phyloP scores from a whole-genome alignment of 2,329 filamentous ascomycete species.

The Cladophialophora chaetospira region DNA sequence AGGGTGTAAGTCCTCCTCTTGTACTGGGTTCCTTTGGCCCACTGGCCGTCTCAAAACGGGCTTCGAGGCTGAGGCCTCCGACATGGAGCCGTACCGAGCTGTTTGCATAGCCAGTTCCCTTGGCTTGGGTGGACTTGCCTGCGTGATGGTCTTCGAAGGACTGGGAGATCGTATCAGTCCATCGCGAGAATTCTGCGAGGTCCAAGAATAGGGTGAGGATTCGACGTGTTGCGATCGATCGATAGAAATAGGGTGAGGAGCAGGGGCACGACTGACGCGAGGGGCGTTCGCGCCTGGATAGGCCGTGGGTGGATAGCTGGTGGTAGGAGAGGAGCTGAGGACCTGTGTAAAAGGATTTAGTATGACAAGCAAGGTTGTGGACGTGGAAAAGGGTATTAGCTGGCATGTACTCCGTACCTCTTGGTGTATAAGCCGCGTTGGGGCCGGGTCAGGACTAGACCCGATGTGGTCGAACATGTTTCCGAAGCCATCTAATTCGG shows the following conservation, averaged over 20 bases:
- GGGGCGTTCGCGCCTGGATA: constrained; percentile 12
- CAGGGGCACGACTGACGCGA: constrained; percentile 26
- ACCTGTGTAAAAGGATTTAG: constrained; percentile 23
- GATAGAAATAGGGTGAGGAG: constrained; percentile 48
- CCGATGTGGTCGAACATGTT: constrained; percentile 55
- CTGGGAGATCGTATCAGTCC: constrained; percentile 47
- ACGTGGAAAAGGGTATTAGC: constrained; percentile 16
- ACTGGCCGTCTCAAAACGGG: constrained; percentile 12
- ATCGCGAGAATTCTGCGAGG: constrained; percentile 54
- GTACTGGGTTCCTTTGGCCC: not conserved
- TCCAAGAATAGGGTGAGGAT: constrained; percentile 55
- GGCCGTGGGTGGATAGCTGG: constrained; percentile 27
- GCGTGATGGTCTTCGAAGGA: constrained; percentile 38
- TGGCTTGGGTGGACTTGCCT: constrained; percentile 30
- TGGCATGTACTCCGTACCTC: constrained; percentile 30
- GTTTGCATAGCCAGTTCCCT: constrained; percentile 27
- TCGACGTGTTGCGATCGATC: constrained; percentile 49
- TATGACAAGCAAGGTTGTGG: constrained; percentile 3
- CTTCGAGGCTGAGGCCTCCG: constrained; percentile 33
- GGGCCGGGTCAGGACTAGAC: constrained; percentile 34
- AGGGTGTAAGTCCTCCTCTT: constrained; percentile 15
- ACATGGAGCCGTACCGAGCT: constrained; percentile 17
- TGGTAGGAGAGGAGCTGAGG: constrained; percentile 13
- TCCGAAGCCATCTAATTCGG: constrained; percentile 49
- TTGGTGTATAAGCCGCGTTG: constrained; percentile 32